phyloP scores from a whole-genome alignment of 371 early-diverging fungal species.

The Circinella umbellata region DNA sequence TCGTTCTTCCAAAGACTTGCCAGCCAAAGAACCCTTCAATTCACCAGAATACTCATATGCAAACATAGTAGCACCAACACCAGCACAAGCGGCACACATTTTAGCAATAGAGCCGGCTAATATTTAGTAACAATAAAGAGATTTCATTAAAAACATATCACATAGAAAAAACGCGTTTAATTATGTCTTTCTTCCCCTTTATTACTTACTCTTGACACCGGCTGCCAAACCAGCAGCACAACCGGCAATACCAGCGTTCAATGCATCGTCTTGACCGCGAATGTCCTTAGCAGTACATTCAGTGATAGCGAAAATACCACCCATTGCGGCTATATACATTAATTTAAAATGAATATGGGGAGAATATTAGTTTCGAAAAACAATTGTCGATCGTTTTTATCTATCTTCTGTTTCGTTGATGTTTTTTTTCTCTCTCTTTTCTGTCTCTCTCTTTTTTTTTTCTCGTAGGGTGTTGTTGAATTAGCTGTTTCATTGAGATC shows the following conservation, averaged over 20 bases:
- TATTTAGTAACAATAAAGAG: too few relatives aligned
- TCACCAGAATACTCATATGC: constrained; percentile 73
- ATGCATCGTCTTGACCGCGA: constrained; percentile 72
- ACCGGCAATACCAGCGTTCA: constrained; percentile 76
- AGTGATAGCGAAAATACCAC: constrained; percentile 76
- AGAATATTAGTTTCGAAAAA: not conserved
- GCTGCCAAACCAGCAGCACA: constrained; percentile 79
- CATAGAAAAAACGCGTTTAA: not conserved
- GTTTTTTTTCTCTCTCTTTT: not conserved
- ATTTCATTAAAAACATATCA: not conserved
- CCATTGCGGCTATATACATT: constrained; percentile 71
- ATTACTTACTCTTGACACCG: constrained; percentile 60
- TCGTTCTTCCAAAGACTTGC: constrained; percentile 55
- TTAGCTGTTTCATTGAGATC: too few relatives aligned
- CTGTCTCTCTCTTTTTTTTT: not conserved
- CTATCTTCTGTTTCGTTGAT: not conserved
- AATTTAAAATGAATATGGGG: not conserved
- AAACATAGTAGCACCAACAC: constrained; percentile 74
- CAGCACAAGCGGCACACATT: constrained; percentile 65
- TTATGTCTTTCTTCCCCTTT: not conserved
- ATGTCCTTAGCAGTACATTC: constrained; percentile 63
- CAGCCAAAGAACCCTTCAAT: constrained; percentile 58
- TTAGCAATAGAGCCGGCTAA: constrained; percentile 65
- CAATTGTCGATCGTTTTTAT: not conserved
- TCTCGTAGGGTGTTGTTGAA: too few relatives aligned